Percentiles rank a stretch among this genome's conserved stretches.
These are phyloP conservation scores for Inonotus hispidus DNA, from an alignment of 1,284 basidiomycete genomes.

Conservation along the genomic window DNA sequence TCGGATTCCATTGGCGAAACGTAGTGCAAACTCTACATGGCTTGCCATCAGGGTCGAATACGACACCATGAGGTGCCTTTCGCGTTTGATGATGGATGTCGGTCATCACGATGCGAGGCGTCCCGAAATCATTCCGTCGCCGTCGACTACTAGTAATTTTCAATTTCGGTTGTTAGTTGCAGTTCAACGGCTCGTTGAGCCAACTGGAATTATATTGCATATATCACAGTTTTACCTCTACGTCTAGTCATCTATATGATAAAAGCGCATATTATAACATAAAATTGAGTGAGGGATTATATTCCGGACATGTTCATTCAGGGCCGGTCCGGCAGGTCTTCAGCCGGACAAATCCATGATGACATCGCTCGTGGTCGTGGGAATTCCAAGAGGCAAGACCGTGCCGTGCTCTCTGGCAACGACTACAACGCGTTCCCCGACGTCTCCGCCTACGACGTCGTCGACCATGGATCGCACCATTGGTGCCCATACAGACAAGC, in stretches of 20 bases:
- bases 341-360: conserved; percentile 19
- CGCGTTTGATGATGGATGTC: neutral
- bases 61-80: conserved; percentile 66
- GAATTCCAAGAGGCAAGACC: conserved; percentile 42
- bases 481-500: conserved; percentile 44
- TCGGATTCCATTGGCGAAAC: conserved; percentile 68
- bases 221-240: too few relatives aligned
- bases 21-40: conserved; percentile 89
- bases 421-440: conserved; percentile 23
- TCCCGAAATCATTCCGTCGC: too few relatives aligned
- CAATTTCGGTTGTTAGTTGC: too few relatives aligned
- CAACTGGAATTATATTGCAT: too few relatives aligned
- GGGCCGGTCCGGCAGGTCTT: neutral
- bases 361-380: conserved; percentile 52
- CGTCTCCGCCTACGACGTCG: neutral
- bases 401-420: conserved; percentile 50
- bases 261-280: neutral
- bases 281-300: neutral
- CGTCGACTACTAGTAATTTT: too few relatives aligned
- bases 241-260: too few relatives aligned
- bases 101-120: neutral
- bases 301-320: neutral
- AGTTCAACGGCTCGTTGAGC: too few relatives aligned
- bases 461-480: conserved; percentile 11
- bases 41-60: conserved; percentile 88